Percentiles rank a stretch among this genome's conserved stretches.
These are phyloP conservation scores for Thamnidium elegans DNA, from an alignment of 192 early-diverging fungal species.

Conservation along the genomic window DNA sequence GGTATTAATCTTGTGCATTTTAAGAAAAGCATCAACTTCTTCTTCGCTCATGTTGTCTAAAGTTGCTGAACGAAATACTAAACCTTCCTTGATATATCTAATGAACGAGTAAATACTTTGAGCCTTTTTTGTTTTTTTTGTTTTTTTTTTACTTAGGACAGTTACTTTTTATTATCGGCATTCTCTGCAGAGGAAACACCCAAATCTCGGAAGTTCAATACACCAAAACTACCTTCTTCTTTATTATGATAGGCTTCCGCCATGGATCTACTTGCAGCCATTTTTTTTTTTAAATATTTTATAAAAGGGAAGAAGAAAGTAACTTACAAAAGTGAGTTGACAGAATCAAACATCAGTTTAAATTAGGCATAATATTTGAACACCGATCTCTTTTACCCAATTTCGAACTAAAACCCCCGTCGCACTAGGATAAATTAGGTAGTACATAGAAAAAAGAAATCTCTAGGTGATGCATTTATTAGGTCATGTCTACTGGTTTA, in stretches of 20 bases:
- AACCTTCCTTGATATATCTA: conserved; percentile 34
- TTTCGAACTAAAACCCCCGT: too few species aligned
- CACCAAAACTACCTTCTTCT: conserved; percentile 9
- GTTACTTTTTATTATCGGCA: conserved; percentile 6
- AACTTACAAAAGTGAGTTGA: too few species aligned
- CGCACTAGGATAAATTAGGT: too few species aligned
- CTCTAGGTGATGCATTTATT: too few species aligned
- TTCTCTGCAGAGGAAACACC: conserved; percentile 16
- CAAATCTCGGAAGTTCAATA: conserved; percentile 29
- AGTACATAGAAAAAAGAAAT: too few species aligned
- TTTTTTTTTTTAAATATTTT: not conserved
- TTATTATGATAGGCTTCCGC: conserved; percentile 2
- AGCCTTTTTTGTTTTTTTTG: too few species aligned
- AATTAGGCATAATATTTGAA: too few species aligned
- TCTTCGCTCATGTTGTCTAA: conserved; percentile 36
- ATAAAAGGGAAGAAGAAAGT: too few species aligned
- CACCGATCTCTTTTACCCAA: too few species aligned
- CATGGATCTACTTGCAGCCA: not conserved
- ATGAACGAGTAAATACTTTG: conserved; percentile 1
- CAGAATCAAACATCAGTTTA: too few species aligned
- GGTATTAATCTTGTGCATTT: conserved; percentile 32
- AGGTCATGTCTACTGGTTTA: too few species aligned
- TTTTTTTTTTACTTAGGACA: not conserved
- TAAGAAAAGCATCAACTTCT: conserved; percentile 34
- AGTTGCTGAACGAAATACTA: conserved; percentile 41